phyloP scores from a whole-genome alignment of 768 basidiomycete genomes.

The Ephemerocybe angulata region DNA sequence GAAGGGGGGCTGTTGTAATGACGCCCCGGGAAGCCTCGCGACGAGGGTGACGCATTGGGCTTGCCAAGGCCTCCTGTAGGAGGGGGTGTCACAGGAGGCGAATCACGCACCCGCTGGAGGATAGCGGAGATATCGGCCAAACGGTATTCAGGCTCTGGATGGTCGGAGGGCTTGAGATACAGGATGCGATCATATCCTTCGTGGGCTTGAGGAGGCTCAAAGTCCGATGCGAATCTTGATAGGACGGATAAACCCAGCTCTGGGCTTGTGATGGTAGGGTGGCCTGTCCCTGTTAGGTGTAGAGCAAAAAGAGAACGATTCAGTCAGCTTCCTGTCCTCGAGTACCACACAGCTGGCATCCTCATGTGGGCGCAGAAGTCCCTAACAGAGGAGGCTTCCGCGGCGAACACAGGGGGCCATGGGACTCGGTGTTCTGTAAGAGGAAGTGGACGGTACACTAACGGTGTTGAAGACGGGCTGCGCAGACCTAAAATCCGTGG shows the following conservation, averaged over 20 bases:
- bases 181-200: slow-evolving; percentile 70
- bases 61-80: neutral
- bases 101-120: slow-evolving; percentile 47
- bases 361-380: no score
- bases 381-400: no score
- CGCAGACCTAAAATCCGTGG: slow-evolving; percentile 48
- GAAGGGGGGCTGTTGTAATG: neutral
- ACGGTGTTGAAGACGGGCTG: slow-evolving; percentile 57
- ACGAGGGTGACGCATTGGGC: neutral
- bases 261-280: slow-evolving; percentile 71
- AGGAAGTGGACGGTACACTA: slow-evolving; percentile 25
- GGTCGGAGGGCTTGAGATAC: slow-evolving; percentile 40
- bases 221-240: slow-evolving; percentile 60
- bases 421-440: no score
- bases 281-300: slow-evolving; percentile 50
- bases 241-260: slow-evolving; percentile 60
- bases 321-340: neutral
- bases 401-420: no score
- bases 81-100: slow-evolving; percentile 29
- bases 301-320: neutral
- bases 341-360: neutral
- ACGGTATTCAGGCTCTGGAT: slow-evolving; percentile 44
- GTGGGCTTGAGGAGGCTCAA: slow-evolving; percentile 46
- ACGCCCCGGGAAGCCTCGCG: neutral
- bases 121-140: slow-evolving; percentile 49